These are phyloP conservation scores for Phallus indusiatus DNA, from an alignment of 768 basidiomycete genomes.

Conservation along the genomic window DNA sequence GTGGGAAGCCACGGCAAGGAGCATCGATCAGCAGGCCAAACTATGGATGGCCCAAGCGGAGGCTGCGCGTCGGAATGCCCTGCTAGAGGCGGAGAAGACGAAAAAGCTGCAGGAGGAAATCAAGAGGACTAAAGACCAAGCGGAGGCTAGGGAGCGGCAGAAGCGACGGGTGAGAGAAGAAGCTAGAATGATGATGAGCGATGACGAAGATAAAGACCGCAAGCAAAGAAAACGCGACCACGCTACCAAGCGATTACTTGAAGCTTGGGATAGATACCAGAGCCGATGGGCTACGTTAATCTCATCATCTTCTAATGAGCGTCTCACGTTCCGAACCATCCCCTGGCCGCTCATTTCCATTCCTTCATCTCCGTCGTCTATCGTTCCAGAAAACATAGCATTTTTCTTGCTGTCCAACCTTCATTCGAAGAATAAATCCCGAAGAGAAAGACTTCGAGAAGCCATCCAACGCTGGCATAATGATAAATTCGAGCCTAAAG, in stretches of 20 bases:
- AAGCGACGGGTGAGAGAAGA: constrained; percentile 36
- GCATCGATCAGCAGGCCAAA: constrained; percentile 10
- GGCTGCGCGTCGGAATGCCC: constrained; percentile 32
- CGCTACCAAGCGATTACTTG: constrained; percentile 34
- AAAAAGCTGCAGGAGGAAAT: constrained; percentile 47
- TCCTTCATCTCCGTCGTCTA: constrained; percentile 36
- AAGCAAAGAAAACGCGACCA: constrained; percentile 35
- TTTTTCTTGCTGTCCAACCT: constrained; percentile 33
- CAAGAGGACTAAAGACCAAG: constrained; percentile 26
- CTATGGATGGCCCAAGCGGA: constrained; percentile 22
- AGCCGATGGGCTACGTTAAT: constrained; percentile 47
- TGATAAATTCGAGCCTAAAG: constrained; percentile 37
- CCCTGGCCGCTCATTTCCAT: constrained; percentile 57
- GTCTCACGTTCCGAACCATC: constrained; percentile 41
- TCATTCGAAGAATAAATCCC: constrained; percentile 18
- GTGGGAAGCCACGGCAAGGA: constrained; percentile 12
- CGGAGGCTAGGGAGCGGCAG: constrained; percentile 43
- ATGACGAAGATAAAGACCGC: constrained; percentile 26
- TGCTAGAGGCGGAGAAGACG: constrained; percentile 37
- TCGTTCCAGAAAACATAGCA: constrained; percentile 44
- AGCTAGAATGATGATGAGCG: constrained; percentile 18
- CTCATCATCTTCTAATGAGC: constrained; percentile 10
- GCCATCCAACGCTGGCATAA: constrained; percentile 49
- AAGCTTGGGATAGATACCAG: constrained; percentile 61
- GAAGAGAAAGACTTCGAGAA: constrained; percentile 27